These are phyloP conservation scores for Alternaria atra DNA, from an alignment of 2,329 filamentous ascomycete species.

Conservation along the genomic window DNA sequence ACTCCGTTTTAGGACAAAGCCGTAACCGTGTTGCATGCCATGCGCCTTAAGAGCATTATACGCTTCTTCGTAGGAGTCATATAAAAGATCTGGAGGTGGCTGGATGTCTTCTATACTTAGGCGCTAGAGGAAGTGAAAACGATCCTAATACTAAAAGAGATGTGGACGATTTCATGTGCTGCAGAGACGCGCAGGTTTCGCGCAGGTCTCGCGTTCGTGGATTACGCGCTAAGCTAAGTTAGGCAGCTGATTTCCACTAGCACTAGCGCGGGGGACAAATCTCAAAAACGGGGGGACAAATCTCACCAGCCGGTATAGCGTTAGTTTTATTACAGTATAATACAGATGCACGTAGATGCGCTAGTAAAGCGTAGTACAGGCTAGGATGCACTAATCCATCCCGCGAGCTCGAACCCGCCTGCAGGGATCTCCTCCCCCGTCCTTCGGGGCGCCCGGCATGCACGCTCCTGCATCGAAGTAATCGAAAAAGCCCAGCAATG, in stretches of 20 bases:
- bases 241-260: conserved; percentile 10
- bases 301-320: conserved; percentile 15
- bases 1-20: conserved; percentile 25
- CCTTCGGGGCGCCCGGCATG: too few relatives aligned
- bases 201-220: conserved; percentile 11
- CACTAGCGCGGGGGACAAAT: conserved; percentile 14
- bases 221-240: conserved; percentile 18
- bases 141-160: neutral
- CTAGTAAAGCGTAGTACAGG: too few relatives aligned
- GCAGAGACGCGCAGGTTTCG: conserved; percentile 14
- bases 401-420: too few relatives aligned
- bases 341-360: too few relatives aligned
- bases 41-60: conserved; percentile 23
- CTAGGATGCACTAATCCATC: too few relatives aligned
- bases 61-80: conserved; percentile 24
- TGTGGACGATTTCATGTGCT: neutral
- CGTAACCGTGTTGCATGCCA: conserved; percentile 23
- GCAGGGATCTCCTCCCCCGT: too few relatives aligned
- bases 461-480: too few relatives aligned
- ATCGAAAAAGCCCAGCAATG: too few relatives aligned
- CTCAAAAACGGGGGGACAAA: conserved; percentile 11
- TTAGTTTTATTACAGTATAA: too few relatives aligned
- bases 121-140: neutral
- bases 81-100: conserved; percentile 17
- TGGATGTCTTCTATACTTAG: conserved; percentile 17